Percentiles rank a stretch among this genome's conserved stretches.
Conservation (phyloP, 2,329 filamentous ascomycete species). For the Verticillium alfalfae region DNA sequence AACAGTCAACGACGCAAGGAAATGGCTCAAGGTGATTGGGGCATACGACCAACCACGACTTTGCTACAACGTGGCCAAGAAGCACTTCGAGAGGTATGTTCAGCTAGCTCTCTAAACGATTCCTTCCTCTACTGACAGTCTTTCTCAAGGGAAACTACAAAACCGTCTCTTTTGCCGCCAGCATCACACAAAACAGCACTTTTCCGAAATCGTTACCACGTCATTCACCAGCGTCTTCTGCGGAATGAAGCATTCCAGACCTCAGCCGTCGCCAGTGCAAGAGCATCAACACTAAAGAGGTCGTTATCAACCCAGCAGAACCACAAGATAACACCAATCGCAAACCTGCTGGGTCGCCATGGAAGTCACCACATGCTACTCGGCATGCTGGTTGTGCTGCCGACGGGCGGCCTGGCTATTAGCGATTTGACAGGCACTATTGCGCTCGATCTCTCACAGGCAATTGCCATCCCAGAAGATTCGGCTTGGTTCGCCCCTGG, state of each 20-base stretch:
- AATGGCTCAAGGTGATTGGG: slow-evolving; percentile 77
- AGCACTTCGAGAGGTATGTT: slow-evolving; percentile 76
- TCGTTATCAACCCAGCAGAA: slow-evolving; percentile 61
- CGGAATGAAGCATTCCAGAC: slow-evolving; percentile 91
- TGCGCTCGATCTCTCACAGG: slow-evolving; percentile 73
- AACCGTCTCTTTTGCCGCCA: slow-evolving; percentile 67
- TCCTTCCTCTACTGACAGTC: slow-evolving; percentile 2
- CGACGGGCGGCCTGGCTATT: slow-evolving; percentile 75
- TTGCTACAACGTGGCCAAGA: slow-evolving; percentile 72
- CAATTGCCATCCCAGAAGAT: slow-evolving; percentile 75
- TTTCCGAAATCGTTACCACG: slow-evolving; percentile 85
- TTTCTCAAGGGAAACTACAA: slow-evolving; percentile 48
- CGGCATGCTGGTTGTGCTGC: slow-evolving; percentile 73
- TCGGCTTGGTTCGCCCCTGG: slow-evolving; percentile 91
- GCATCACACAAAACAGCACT: slow-evolving; percentile 77
- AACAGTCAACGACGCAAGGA: slow-evolving; percentile 60
- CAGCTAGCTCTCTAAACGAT: neutral
- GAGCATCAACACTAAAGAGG: slow-evolving; percentile 46
- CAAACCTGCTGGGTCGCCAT: slow-evolving; percentile 69
- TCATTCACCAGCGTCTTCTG: slow-evolving; percentile 86
- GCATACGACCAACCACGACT: slow-evolving; percentile 83
- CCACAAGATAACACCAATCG: slow-evolving; percentile 85
- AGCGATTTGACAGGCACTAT: slow-evolving; percentile 88
- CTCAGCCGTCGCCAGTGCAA: slow-evolving; percentile 63
- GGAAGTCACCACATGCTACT: slow-evolving; percentile 82